phyloP scores from a whole-genome alignment of 2,329 filamentous ascomycete species.

The Camillea tinctor region DNA sequence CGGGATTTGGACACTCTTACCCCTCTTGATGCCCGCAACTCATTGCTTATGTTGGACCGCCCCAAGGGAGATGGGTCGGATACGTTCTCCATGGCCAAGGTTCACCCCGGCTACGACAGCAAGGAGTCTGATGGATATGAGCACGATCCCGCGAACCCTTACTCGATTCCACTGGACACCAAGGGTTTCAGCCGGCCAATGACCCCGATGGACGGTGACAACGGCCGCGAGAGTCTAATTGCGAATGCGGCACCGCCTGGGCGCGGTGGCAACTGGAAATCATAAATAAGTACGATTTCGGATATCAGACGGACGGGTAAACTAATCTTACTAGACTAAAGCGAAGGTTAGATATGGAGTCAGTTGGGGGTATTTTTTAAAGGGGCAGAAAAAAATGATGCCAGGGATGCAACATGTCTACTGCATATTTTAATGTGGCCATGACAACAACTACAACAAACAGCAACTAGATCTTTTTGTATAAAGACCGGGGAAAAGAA shows the following conservation, averaged over 20 bases:
- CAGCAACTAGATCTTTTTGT: neutral
- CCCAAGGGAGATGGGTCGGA: constrained; percentile 35
- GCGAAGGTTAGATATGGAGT: neutral
- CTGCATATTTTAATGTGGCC: constrained; percentile 8
- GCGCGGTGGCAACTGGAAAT: neutral
- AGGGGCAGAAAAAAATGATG: constrained; percentile 1
- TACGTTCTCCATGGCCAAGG: constrained; percentile 44
- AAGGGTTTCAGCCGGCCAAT: constrained; percentile 35
- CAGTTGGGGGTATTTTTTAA: constrained; percentile 3
- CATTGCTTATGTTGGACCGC: constrained; percentile 72
- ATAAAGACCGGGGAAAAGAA: constrained; percentile 1
- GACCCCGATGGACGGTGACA: constrained; percentile 34
- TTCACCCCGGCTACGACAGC: constrained; percentile 37
- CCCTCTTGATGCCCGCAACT: constrained; percentile 82
- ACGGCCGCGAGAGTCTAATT: constrained; percentile 40
- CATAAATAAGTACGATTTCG: neutral
- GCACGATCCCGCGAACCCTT: constrained; percentile 25
- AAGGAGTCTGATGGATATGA: constrained; percentile 36
- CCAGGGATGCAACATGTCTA: neutral
- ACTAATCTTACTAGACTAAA: neutral
- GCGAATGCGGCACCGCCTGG: constrained; percentile 40
- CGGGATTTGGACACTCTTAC: constrained; percentile 81
- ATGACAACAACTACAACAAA: constrained; percentile 1
- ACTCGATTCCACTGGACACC: constrained; percentile 21
- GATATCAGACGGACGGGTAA: neutral